These are phyloP conservation scores for Gigaspora rosea DNA, from an alignment of 192 early-diverging fungal species.

Conservation along the genomic window DNA sequence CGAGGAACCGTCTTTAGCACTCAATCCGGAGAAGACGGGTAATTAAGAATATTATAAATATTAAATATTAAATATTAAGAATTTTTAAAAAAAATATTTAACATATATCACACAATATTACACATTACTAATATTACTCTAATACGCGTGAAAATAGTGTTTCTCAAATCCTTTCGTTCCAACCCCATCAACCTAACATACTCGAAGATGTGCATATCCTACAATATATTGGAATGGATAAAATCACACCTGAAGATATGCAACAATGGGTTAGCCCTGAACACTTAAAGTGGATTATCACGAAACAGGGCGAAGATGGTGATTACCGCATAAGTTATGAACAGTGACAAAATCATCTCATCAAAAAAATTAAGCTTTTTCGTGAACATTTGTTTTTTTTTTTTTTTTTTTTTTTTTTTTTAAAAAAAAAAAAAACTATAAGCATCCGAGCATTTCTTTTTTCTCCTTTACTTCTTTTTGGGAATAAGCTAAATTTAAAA, in stretches of 20 bases:
- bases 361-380: neutral
- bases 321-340: slow-evolving; percentile 24
- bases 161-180: slow-evolving; percentile 20
- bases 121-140: neutral
- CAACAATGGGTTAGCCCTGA: slow-evolving; percentile 23
- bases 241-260: slow-evolving; percentile 18
- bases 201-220: slow-evolving; percentile 13
- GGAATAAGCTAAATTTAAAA: neutral
- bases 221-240: slow-evolving; percentile 18
- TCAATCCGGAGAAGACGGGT: slow-evolving; percentile 19
- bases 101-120: neutral
- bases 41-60: too few species aligned
- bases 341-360: neutral
- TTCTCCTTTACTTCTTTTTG: neutral
- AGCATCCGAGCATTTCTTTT: neutral
- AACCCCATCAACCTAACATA: slow-evolving; percentile 21
- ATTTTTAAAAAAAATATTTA: too few species aligned
- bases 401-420: neutral
- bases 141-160: neutral
- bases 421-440: neutral
- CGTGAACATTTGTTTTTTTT: too few species aligned
- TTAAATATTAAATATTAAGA: too few species aligned
- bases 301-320: slow-evolving; percentile 19
- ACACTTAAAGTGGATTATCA: slow-evolving; percentile 16
- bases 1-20: slow-evolving; percentile 3